These are phyloP conservation scores for Nakazawaea sp. DNA, from an alignment of 805 yeast species.

Conservation along the genomic window DNA sequence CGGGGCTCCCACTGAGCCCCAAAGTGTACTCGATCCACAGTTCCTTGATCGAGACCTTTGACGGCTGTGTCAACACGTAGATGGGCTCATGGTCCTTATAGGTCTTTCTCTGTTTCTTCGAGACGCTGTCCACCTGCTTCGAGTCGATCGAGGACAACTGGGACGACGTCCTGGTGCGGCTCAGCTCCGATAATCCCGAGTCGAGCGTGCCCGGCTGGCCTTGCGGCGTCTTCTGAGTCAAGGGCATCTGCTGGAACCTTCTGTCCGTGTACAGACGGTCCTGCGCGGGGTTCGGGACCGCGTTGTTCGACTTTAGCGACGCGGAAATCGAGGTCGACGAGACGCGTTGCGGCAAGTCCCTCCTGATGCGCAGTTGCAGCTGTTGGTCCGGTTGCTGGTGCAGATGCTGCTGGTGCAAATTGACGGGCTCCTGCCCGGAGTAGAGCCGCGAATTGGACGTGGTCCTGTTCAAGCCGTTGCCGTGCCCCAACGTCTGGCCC, in stretches of 20 bases:
- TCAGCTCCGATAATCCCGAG: conserved; percentile 8
- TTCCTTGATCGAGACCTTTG: conserved; percentile 13
- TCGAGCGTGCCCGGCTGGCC: conserved; percentile 4
- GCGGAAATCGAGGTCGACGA: conserved; percentile 18
- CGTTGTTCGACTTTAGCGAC: conserved; percentile 13
- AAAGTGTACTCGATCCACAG: conserved; percentile 25
- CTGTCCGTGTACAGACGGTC: background rate
- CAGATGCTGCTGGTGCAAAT: conserved; percentile 11
- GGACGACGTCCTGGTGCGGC: conserved; percentile 7
- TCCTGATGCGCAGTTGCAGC: conserved; percentile 13
- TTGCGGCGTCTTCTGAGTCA: conserved; percentile 4
- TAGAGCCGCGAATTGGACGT: background rate
- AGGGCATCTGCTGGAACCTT: conserved; percentile 13
- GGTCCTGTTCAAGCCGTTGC: background rate
- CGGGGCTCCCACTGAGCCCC: conserved; percentile 34
- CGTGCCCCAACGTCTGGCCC: background rate
- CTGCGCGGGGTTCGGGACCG: conserved; percentile 9
- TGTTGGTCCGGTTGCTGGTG: conserved; percentile 14
- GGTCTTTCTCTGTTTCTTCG: conserved; percentile 14
- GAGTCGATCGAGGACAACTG: conserved; percentile 7
- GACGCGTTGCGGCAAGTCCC: conserved; percentile 17
- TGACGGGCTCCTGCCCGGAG: background rate
- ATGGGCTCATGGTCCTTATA: conserved; percentile 12
- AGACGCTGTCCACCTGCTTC: conserved; percentile 8
- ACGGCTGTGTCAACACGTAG: conserved; percentile 12